Conservation (phyloP, 2,329 filamentous ascomycete species). For the Ophiocordyceps camponoti-saundersi region DNA sequence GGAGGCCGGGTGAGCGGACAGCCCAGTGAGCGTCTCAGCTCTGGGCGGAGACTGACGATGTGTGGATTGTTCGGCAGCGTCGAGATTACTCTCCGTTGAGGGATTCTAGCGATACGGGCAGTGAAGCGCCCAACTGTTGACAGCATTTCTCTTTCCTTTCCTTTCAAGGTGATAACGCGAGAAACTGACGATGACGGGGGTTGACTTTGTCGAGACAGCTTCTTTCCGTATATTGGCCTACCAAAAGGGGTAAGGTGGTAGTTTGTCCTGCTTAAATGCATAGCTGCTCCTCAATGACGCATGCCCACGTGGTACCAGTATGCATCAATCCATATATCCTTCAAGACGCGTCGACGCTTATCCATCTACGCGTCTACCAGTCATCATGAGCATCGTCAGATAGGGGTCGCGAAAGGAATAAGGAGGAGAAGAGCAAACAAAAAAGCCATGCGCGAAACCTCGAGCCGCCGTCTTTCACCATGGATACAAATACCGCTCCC, state of each 20-base stretch:
- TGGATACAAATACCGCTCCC: slow-evolving; percentile 21
- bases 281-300: no score
- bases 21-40: not conserved
- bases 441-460: not conserved
- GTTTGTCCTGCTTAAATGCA: no score
- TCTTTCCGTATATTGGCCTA: no score
- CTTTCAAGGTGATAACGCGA: not conserved
- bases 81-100: slow-evolving; percentile 22
- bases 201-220: not conserved
- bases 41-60: slow-evolving; percentile 27
- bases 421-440: not conserved
- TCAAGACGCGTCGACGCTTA: slow-evolving; percentile 20
- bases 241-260: no score
- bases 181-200: not conserved
- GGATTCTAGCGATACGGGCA: slow-evolving; percentile 5
- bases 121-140: slow-evolving; percentile 8
- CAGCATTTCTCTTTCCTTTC: slow-evolving; percentile 8
- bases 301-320: no score
- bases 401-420: not conserved
- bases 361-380: not conserved
- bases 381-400: not conserved
- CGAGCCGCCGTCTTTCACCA: slow-evolving; percentile 4
- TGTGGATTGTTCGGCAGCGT: slow-evolving; percentile 32
- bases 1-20: not conserved
- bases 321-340: no score